Evolutionary conservation across 2,329 filamentous ascomycete genomes (phyloP).

Genomic region (Exophiala oligosperma): DNA sequence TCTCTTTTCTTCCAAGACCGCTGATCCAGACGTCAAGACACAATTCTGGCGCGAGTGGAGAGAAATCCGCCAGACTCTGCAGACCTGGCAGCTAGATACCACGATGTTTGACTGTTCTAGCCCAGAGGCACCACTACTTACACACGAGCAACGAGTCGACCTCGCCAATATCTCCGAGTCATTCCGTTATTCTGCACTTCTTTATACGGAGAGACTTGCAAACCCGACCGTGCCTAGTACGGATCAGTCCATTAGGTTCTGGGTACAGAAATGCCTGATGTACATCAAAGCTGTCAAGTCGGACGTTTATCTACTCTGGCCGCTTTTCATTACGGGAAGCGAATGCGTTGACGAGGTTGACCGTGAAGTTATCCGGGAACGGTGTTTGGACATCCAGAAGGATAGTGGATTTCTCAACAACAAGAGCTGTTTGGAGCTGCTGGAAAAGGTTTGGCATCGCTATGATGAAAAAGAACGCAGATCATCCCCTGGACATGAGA

Average conservation of each 20-base stretch:
- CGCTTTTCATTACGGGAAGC: slow-evolving; percentile 83
- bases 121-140: slow-evolving; percentile 38
- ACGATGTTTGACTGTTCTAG: slow-evolving; percentile 30
- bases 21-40: slow-evolving; percentile 53
- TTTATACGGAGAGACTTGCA: slow-evolving; percentile 87
- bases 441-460: slow-evolving; percentile 76
- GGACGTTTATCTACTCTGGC: slow-evolving; percentile 91
- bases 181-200: slow-evolving; percentile 83
- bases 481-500: not conserved
- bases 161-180: slow-evolving; percentile 82
- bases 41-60: slow-evolving; percentile 76
- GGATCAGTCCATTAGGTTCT: slow-evolving; percentile 76
- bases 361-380: slow-evolving; percentile 73
- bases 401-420: slow-evolving; percentile 95
- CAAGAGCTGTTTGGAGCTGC: slow-evolving; percentile 76
- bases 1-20: slow-evolving; percentile 34
- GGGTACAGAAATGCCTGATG: slow-evolving; percentile 78
- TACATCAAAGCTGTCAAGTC: slow-evolving; percentile 78
- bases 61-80: slow-evolving; percentile 71
- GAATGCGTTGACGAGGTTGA: slow-evolving; percentile 83
- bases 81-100: slow-evolving; percentile 76
- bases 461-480: slow-evolving; percentile 10
- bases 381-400: slow-evolving; percentile 82
- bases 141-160: slow-evolving; percentile 67
- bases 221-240: slow-evolving; percentile 71